Conservation (phyloP, 371 early-diverging fungal genomes). For the Lichtheimia corymbifera region DNA sequence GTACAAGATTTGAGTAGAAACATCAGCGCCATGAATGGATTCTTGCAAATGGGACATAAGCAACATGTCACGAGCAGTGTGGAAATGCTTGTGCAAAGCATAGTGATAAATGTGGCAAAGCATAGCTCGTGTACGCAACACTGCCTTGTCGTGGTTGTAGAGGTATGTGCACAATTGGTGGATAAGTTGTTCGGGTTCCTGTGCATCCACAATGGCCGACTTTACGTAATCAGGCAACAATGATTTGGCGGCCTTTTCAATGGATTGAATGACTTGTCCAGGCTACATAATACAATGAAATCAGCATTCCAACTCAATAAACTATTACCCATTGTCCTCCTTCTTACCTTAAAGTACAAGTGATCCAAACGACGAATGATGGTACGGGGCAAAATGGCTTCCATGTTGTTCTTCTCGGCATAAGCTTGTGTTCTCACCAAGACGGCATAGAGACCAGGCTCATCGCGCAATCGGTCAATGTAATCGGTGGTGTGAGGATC, state of each 20-base stretch:
- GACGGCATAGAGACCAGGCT: constrained; percentile 82
- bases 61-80: constrained; percentile 93
- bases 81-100: constrained; percentile 93
- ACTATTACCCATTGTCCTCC: no score
- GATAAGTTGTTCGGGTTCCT: constrained; percentile 68
- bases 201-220: constrained; percentile 38
- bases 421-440: constrained; percentile 88
- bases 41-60: constrained; percentile 98
- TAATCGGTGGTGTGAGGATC: constrained; percentile 97
- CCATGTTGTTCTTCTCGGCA: constrained; percentile 63
- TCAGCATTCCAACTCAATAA: no score
- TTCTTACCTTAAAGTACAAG: constrained; percentile 86
- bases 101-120: constrained; percentile 96
- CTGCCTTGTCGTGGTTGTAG: constrained; percentile 83
- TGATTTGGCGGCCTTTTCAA: constrained; percentile 40
- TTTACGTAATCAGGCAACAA: constrained; percentile 44
- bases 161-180: constrained; percentile 83
- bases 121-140: constrained; percentile 93
- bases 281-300: constrained; percentile 24
- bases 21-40: constrained; percentile 85
- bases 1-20: constrained; percentile 92
- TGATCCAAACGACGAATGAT: constrained; percentile 92
- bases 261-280: constrained; percentile 54
- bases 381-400: constrained; percentile 67
- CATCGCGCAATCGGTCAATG: constrained; percentile 91